Percentiles rank a stretch among this genome's conserved stretches.
Evolutionary conservation across 192 early-diverging fungal genomes (phyloP).

Genomic region (Backusella morwellensis): DNA sequence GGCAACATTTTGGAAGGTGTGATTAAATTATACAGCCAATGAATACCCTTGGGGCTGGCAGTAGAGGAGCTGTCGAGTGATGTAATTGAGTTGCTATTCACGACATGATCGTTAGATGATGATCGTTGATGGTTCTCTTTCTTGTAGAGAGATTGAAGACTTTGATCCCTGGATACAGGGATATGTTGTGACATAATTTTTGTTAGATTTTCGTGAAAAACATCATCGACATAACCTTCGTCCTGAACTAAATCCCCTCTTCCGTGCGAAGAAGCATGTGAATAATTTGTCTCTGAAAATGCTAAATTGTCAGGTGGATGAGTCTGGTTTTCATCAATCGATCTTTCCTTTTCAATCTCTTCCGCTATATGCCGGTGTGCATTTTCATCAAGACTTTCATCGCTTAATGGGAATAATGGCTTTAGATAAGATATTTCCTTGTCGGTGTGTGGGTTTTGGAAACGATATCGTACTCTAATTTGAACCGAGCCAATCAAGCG

Average conservation of each 20-base stretch:
- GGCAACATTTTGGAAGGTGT: neutral
- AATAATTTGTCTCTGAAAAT: neutral
- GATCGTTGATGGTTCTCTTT: neutral
- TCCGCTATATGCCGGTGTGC: neutral
- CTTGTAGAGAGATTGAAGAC: neutral
- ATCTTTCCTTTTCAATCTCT: neutral
- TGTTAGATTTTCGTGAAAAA: conserved; percentile 9
- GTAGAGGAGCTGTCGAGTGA: neutral
- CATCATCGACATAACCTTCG: conserved; percentile 1
- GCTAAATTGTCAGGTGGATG: neutral
- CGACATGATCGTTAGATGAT: neutral
- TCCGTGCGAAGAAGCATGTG: conserved; percentile 4
- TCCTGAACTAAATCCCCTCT: conserved; percentile 17
- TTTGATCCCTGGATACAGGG: neutral
- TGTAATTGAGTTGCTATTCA: neutral
- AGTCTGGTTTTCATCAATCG: neutral
- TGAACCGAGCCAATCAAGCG: conserved; percentile 6
- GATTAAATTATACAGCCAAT: neutral
- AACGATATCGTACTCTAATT: conserved; percentile 3
- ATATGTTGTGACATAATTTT: conserved; percentile 12
- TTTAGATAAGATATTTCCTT: neutral
- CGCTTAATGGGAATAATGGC: neutral
- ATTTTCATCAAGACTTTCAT: neutral
- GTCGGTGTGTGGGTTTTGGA: neutral
- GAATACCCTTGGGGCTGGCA: neutral